Evolutionary conservation across 2,329 filamentous ascomycete species (phyloP).

Genomic region (Paraconiothyrium brasiliense): DNA sequence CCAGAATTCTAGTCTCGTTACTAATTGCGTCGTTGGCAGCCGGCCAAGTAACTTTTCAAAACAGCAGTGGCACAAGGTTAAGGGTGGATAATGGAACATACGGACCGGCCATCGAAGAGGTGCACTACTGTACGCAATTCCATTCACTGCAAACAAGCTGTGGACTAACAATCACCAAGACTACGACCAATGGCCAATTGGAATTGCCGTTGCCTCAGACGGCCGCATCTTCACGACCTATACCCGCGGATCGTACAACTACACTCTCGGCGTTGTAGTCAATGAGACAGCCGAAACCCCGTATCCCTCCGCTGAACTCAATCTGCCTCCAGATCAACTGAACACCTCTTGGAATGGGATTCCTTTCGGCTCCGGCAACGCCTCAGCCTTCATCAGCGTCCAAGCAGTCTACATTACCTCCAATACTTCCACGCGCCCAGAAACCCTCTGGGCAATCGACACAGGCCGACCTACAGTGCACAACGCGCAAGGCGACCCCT

Average conservation of each 20-base stretch:
- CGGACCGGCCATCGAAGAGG: constrained; percentile 9
- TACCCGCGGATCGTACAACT: constrained; percentile 57
- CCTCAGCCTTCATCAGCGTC: constrained; percentile 57
- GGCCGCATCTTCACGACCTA: constrained; percentile 63
- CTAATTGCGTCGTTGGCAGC: neutral
- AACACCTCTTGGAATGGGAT: constrained; percentile 54
- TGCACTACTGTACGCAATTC: constrained; percentile 6
- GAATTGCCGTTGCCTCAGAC: constrained; percentile 60
- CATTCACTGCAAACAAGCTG: neutral
- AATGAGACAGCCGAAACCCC: constrained; percentile 59
- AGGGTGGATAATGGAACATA: constrained; percentile 10
- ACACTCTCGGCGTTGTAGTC: constrained; percentile 59
- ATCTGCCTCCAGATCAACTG: constrained; percentile 58
- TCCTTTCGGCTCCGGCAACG: constrained; percentile 57
- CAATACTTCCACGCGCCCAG: constrained; percentile 42
- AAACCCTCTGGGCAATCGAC: constrained; percentile 60
- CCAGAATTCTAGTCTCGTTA: neutral
- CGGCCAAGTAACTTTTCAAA: constrained; percentile 11
- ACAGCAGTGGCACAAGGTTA: constrained; percentile 1
- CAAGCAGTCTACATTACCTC: constrained; percentile 61
- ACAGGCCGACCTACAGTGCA: constrained; percentile 55
- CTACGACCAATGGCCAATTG: constrained; percentile 59
- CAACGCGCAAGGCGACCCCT: constrained; percentile 49
- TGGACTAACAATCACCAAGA: constrained; percentile 24
- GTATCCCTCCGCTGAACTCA: constrained; percentile 54